phyloP scores from a whole-genome alignment of 768 basidiomycete genomes.

The Lyophyllum decastes region DNA sequence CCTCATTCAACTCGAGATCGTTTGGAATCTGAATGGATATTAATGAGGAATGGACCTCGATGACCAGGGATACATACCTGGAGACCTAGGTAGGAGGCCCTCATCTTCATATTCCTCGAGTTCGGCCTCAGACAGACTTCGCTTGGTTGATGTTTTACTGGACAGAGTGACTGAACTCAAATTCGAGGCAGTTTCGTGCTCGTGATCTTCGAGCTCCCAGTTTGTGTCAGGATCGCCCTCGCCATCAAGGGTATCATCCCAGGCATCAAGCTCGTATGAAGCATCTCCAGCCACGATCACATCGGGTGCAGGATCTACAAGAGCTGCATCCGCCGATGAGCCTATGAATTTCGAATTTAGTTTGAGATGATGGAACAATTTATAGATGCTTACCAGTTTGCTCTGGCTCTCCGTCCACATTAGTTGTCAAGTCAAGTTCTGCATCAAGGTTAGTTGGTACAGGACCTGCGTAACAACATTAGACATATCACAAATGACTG shows the following conservation, averaged over 20 bases:
- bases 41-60: background rate
- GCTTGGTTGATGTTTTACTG: conserved; percentile 57
- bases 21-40: conserved; percentile 10
- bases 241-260: conserved; percentile 43
- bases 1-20: conserved; percentile 17
- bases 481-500: background rate
- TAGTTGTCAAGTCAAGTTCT: conserved; percentile 1
- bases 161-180: conserved; percentile 58
- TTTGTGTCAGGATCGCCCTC: conserved; percentile 45
- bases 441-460: background rate
- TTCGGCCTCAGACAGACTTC: conserved; percentile 43
- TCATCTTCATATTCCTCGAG: conserved; percentile 28
- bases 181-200: conserved; percentile 48
- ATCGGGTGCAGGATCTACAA: conserved; percentile 10
- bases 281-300: conserved; percentile 7
- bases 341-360: background rate
- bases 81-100: conserved; percentile 36
- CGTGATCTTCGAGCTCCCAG: conserved; percentile 39
- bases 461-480: background rate
- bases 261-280: conserved; percentile 7
- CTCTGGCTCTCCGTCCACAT: conserved; percentile 2
- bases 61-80: conserved; percentile 35
- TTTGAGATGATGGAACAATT: background rate
- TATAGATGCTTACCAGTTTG: conserved; percentile 5
- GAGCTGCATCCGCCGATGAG: conserved; percentile 6